Evolutionary conservation across 2,329 filamentous ascomycete species (phyloP), one percentile per base, ranked within the genome.

Genomic region (Dactylonectria macrodidyma): DNA sequence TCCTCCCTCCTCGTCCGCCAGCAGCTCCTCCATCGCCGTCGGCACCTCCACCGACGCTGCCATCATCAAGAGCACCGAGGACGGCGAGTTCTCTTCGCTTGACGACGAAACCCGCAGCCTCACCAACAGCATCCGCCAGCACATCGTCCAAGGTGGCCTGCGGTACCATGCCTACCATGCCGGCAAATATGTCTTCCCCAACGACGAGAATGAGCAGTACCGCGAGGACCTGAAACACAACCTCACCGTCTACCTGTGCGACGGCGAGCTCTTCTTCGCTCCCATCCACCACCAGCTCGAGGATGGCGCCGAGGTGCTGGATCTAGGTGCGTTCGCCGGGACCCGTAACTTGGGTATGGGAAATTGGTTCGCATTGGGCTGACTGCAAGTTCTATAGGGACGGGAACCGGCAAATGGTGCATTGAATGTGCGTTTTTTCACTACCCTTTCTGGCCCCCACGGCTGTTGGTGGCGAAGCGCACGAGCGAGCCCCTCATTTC

Each of bases 241-340:
- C 36, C 71, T 84, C 67, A 82, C 81, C 4, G 70, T 83, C 5
- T 77, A 81, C 7, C 62, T 84, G 14, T 82, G 81, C 50, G 79
- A 80, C 8, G 82, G 81, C 3, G 77, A 75, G 48, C 78, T 81
- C 41, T 86, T 86, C 65, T 82, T 82, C 65, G 80, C 85, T 2
- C 86, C 86, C 0, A 74, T 87, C 16, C 78, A 82, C 10, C 71
- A 78, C 2, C 47, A 73, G 9, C 68, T 87, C 41, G 74, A 78
- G 52, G 66, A 70, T 2, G 85, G 84, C 0, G 84, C 76, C 0
- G 77, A 83, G 55, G 82, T 87, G 2, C 79, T 87, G 22, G 86
- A 88, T 67, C 71, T 88, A 19, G 86, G 85, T 82, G 74, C 63
- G 81, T 79, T 79, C 6, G 36, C 36, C 36, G 3, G 36, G 36